Percentiles rank a stretch among this genome's conserved stretches.
phyloP scores from a whole-genome alignment of 1,139 yeast genomes.

The Saccharomyces hybrid region DNA sequence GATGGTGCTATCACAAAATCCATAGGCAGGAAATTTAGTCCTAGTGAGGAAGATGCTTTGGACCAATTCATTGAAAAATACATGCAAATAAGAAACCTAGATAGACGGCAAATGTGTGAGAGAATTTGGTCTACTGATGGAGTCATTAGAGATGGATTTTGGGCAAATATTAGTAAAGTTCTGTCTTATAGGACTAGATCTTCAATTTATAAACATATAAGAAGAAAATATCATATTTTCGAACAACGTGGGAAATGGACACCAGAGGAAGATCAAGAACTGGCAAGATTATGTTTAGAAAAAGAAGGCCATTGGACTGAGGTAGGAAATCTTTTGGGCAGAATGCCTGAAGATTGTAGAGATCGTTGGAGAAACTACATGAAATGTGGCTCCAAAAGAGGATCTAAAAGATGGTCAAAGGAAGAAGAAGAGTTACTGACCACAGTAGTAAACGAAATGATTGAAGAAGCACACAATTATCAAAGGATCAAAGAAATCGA shows the following conservation, averaged over 20 bases:
- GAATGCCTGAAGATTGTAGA: slow-evolving; percentile 97
- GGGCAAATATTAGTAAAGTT: slow-evolving; percentile 74
- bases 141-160: slow-evolving; percentile 67
- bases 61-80: slow-evolving; percentile 67
- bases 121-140: slow-evolving; percentile 85
- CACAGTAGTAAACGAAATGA: background rate
- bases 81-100: slow-evolving; percentile 51
- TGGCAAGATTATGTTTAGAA: slow-evolving; percentile 55
- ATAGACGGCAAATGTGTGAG: slow-evolving; percentile 63
- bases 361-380: slow-evolving; percentile 94
- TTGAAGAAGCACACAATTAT: background rate
- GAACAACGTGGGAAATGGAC: slow-evolving; percentile 87
- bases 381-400: slow-evolving; percentile 74
- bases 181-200: slow-evolving; percentile 81
- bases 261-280: slow-evolving; percentile 61
- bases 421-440: slow-evolving; percentile 19
- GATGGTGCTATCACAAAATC: slow-evolving; percentile 29
- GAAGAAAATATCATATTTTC: slow-evolving; percentile 81
- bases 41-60: slow-evolving; percentile 60
- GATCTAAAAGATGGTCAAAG: slow-evolving; percentile 67
- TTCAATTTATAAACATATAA: slow-evolving; percentile 82
- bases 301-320: slow-evolving; percentile 80
- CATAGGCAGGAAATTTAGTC: slow-evolving; percentile 31
- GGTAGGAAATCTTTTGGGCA: slow-evolving; percentile 66
- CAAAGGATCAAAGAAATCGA: slow-evolving; percentile 18